A percentile compares a stretch with the other conserved stretches of the same genome.
phyloP scores from a whole-genome alignment of 139 green algal species.

The Picochlorum sp. region DNA sequence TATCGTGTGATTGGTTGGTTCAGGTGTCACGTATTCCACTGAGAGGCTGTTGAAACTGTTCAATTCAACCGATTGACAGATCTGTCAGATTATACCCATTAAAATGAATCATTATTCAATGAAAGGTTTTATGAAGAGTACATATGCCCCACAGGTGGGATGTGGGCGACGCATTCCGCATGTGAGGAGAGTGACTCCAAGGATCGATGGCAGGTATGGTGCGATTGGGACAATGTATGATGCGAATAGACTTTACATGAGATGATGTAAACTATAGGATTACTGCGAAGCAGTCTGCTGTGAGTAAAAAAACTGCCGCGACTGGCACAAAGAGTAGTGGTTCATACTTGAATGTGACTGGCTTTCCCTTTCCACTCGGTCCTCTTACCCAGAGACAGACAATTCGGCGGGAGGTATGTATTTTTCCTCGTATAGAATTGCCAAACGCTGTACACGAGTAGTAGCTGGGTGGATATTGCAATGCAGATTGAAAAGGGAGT shows the following conservation, averaged over 20 bases:
- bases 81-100: background rate
- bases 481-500: constrained; percentile 47
- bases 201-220: no score
- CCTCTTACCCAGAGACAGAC: constrained; percentile 44
- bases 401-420: constrained; percentile 27
- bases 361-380: constrained; percentile 84
- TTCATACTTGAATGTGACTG: constrained; percentile 52
- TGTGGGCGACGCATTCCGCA: no score
- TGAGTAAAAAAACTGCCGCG: background rate
- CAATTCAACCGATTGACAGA: background rate
- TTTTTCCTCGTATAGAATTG: no score
- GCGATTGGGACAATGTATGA: no score
- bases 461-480: background rate
- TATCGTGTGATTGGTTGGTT: no score
- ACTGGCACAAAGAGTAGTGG: constrained; percentile 2
- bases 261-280: background rate
- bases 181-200: no score
- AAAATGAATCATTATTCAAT: background rate
- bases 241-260: no score
- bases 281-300: background rate
- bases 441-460: background rate
- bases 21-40: no score
- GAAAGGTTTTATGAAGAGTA: background rate
- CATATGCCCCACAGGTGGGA: no score
- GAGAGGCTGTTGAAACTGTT: no score